Evolutionary conservation across 805 yeast genomes (phyloP), one percentile per base, ranked within the genome.

Genomic region (Monosporozyma yasuniensis): DNA sequence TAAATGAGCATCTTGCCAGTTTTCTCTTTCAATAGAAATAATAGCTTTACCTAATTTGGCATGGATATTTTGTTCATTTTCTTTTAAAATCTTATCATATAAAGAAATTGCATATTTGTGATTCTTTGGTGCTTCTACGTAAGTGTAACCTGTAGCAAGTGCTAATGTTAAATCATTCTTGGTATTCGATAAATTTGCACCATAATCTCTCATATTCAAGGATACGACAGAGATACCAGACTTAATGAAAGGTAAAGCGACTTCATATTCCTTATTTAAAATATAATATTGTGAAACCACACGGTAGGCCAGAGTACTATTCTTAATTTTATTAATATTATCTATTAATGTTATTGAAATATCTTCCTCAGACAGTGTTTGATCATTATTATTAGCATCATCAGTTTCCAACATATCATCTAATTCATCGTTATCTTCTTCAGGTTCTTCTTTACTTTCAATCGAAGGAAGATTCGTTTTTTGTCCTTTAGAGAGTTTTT

Each of bases 121-220:
- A 66, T 91, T 86, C 65, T 88, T 88, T 10, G 98, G 99, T 0
- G 97, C 85, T 63, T 91, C 96, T 60, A 82, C 77, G 61, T 87
- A 84, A 0, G 95, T 86, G 61, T 89, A 87, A 1, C 84, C 75
- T 0, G 81, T 77, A 0, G 93, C 98, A 49, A 87, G 71, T 22
- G 78, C 72, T 35, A 88, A 74, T 8, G 84, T 71, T 21, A 87
- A 67, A 47, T 81, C 84, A 47, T 73, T 74, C 55, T 74, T 78
- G 1, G 89, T 73, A 53, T 79, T 68, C 0, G 64, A 61, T 38
- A 87, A 70, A 9, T 65, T 61, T 7, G 75, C 68, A 0, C 83
- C 81, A 3, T 78, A 68, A 8, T 68, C 63, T 46, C 75, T 64
- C 18, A 74, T 73, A 4, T 74, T 56, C 16, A 72, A 73, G 0